Base-by-base conservation (phyloP, 176 grass and related monocot genomes). In the Alloteropsis semialata region DNA sequence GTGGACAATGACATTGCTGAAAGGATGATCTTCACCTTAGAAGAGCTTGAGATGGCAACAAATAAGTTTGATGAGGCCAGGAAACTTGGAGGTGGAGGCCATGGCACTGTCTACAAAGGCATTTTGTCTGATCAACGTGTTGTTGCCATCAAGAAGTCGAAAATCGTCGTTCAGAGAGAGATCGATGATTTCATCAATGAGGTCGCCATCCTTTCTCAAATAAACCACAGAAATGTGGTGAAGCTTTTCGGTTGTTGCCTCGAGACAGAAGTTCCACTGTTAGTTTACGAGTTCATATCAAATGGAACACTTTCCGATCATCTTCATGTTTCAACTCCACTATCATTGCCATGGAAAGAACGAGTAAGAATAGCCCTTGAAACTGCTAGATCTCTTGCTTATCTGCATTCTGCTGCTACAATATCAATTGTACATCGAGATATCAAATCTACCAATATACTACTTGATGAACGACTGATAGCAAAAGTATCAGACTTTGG, bases 401-500 rank as follows among this genome's bases (percentile, higher is more conserved):
- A 91, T 81, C 60, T 91, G 15, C 89, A 87, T 65, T 87, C 85
- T 22, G 59, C 85, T 56, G 80, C 85, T 49, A 84, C 84, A 0
- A 18, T 84, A n/a, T 87, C 80, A 8, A 80, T 87, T 61, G 67
- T 84, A 74, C 89, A 91, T 50, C 84, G 85, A 76, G 85, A 87
- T 51, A 77, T 91, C 44, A 91, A 87, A 50, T 49, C 80, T 28
- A 53, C 68, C 15, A 87, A 87, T 34, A 64, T 81, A 30, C 74
- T 84, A 2, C 80, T 87, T 21, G 80, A 87, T 76, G 84, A 84
- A 21, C 44, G 51, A 62, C n/a, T 83, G 71, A 79, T 80, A 68
- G 65, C 58, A 21, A 86, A 90, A 79, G 54, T 90, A 30, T 79
- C 84, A 74, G 88, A 90, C 12, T 90, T 90, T 25, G 84, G 84